Conservation (phyloP, 257 asterid genomes). For the Knoxia roxburghii region DNA sequence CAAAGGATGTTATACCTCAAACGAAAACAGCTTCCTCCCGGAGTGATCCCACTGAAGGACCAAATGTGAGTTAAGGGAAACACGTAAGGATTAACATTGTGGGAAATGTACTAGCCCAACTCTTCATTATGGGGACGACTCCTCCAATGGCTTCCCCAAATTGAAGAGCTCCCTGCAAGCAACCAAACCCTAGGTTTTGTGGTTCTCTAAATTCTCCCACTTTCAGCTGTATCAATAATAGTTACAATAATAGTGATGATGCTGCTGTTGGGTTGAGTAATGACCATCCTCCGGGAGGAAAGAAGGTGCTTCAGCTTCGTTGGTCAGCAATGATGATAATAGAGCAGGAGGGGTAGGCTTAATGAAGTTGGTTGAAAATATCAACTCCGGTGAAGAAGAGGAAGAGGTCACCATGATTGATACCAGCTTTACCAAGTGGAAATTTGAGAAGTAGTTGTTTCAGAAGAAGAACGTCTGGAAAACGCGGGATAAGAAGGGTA, state of each 20-base stretch:
- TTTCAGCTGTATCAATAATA: conserved; percentile 10
- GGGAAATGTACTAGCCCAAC: conserved; percentile 59
- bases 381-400: conserved; percentile 19
- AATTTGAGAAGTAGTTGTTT: conserved; percentile 70
- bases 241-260: too few species aligned
- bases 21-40: conserved; percentile 13
- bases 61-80: conserved; percentile 20
- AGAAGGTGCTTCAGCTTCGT: neutral
- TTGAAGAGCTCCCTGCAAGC: conserved; percentile 63
- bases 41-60: conserved; percentile 3
- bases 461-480: conserved; percentile 85
- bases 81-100: conserved; percentile 29
- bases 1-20: conserved; percentile 8
- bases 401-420: conserved; percentile 85
- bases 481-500: conserved; percentile 62
- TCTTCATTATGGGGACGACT: conserved; percentile 81
- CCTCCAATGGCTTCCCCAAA: conserved; percentile 22
- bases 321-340: conserved; percentile 32
- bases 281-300: conserved; percentile 27
- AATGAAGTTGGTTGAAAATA: conserved; percentile 23
- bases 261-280: conserved; percentile 3
- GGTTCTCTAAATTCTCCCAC: conserved; percentile 19
- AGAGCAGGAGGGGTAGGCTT: too few species aligned
- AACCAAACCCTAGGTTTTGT: conserved; percentile 60
- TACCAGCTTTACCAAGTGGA: conserved; percentile 79